Percentiles rank a stretch among this genome's conserved stretches.
These are phyloP conservation scores for Malassezia nana DNA, from an alignment of 1,284 basidiomycete species.

Conservation along the genomic window DNA sequence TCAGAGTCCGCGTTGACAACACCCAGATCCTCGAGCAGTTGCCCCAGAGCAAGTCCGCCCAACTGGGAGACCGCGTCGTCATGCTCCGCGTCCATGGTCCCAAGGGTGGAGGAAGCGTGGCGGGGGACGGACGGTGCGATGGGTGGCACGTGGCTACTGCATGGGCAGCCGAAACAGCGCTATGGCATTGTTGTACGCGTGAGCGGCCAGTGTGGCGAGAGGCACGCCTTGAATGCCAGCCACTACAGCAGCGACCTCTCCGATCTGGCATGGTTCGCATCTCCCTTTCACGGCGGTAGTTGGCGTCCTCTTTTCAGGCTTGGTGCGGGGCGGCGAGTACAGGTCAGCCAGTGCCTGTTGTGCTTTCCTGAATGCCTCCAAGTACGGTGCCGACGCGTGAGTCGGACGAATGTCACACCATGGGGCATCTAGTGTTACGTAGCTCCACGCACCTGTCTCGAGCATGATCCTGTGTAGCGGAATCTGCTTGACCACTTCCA, in stretches of 20 bases:
- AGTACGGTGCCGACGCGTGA: conserved; percentile 60
- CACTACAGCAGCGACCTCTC: conserved; percentile 67
- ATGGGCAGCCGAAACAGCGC: conserved; percentile 25
- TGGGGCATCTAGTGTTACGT: conserved; percentile 27
- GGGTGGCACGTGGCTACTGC: conserved; percentile 2
- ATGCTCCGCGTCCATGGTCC: conserved; percentile 39
- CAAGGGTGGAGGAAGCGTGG: neutral
- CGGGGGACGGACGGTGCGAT: neutral
- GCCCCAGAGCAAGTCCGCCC: conserved; percentile 43
- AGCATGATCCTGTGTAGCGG: conserved; percentile 62
- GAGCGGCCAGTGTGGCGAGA: conserved; percentile 56
- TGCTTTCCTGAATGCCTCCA: conserved; percentile 53
- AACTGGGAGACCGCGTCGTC: conserved; percentile 38
- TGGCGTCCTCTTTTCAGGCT: conserved; percentile 59
- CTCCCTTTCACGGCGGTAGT: conserved; percentile 68
- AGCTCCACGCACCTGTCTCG: conserved; percentile 58
- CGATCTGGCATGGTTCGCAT: conserved; percentile 67
- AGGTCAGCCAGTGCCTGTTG: conserved; percentile 51
- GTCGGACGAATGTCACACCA: conserved; percentile 73
- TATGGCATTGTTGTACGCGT: conserved; percentile 27
- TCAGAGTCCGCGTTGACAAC: conserved; percentile 24
- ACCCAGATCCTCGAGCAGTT: conserved; percentile 42
- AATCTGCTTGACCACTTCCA: conserved; percentile 58
- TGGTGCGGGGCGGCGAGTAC: conserved; percentile 56
- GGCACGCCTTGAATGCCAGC: conserved; percentile 56